Evolutionary conservation across 345 rosid species (phyloP), one percentile per base, ranked within the genome.

Genomic region (Populus ilicifolia): DNA sequence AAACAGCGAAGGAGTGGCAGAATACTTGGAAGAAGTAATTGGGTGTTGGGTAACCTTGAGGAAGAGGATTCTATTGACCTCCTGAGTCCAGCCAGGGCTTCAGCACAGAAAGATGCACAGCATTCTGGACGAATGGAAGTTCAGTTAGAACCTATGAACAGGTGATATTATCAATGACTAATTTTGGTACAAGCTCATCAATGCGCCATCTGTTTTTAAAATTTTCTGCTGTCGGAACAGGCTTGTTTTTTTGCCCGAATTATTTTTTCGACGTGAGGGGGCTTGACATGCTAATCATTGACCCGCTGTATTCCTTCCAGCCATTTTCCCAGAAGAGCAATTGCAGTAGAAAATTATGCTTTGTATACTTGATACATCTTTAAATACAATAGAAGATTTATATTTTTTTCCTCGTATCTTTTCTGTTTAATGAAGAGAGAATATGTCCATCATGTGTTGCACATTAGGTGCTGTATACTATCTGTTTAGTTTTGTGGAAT

Each of bases 41-140:
- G 96, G 97, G 96, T 95, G 36, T 75, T 95, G 82, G 93, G 98
- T 77, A 87, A 90, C 78, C 41, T 70, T 10, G 98, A 89, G 66
- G 99, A 95, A 79, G 98, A 96, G 11, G 99, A 96, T 82, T 87
- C 95, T 20, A 27, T 73, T 62, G 93, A 96, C 86, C 93, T 93
- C 35, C 83, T 93, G 72, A 92, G 85, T 73, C 85, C 94, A 4
- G 82, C 74, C 54, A 78, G 82, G 54, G 87, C 80, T 71, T 50
- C 54, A 38, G 80, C 79, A 75, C 92, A 86, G 74, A 93, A 83
- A 81, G 86, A 81, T 69, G 74, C 77, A 7, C 86, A 74, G 71
- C 67, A 74, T 30, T 70, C 88, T 54, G 88, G 88, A 83, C 74
- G 84, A 62, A 90, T 90, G 96, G 98, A 96, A 84, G 88, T 96